A percentile compares a stretch with the other conserved stretches of the same genome.
phyloP scores from a whole-genome alignment of 1,284 basidiomycete species.

The Naganishia liquefaciens region DNA sequence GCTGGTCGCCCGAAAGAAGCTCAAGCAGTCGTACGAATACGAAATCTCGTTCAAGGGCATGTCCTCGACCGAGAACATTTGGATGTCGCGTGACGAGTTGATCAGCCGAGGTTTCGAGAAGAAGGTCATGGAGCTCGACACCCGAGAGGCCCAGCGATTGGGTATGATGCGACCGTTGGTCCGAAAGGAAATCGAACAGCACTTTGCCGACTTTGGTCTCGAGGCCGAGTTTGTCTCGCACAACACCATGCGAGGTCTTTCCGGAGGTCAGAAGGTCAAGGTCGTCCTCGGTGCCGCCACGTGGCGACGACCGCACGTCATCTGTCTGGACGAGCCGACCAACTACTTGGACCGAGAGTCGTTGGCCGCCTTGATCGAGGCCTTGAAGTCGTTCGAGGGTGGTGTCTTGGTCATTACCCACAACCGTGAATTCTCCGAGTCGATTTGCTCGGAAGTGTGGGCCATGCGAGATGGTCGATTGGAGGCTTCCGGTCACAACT shows the following conservation, averaged over 20 bases:
- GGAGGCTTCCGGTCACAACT: slow-evolving; percentile 95
- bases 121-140: slow-evolving; percentile 96
- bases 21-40: slow-evolving; percentile 99
- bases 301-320: slow-evolving; percentile 96
- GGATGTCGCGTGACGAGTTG: slow-evolving; percentile 93
- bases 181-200: slow-evolving; percentile 96
- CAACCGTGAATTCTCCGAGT: slow-evolving; percentile 98
- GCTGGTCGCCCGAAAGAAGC: slow-evolving; percentile 88
- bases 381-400: slow-evolving; percentile 93
- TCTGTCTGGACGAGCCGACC: slow-evolving; percentile 93
- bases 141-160: slow-evolving; percentile 92
- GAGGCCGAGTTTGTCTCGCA: slow-evolving; percentile 96
- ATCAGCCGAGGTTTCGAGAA: slow-evolving; percentile 98
- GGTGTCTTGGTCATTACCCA: slow-evolving; percentile 96
- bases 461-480: slow-evolving; percentile 90
- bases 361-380: slow-evolving; percentile 91
- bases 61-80: slow-evolving; percentile 92
- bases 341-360: slow-evolving; percentile 98
- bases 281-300: slow-evolving; percentile 98
- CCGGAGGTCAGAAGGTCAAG: slow-evolving; percentile 99
- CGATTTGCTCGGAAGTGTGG: slow-evolving; percentile 65
- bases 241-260: slow-evolving; percentile 95
- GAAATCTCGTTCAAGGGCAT: slow-evolving; percentile 91
- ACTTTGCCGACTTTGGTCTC: slow-evolving; percentile 90
- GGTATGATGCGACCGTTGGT: slow-evolving; percentile 95